Evolutionary conservation across 2,329 filamentous ascomycete genomes (phyloP).

Genomic region (Sporothrix humicola): DNA sequence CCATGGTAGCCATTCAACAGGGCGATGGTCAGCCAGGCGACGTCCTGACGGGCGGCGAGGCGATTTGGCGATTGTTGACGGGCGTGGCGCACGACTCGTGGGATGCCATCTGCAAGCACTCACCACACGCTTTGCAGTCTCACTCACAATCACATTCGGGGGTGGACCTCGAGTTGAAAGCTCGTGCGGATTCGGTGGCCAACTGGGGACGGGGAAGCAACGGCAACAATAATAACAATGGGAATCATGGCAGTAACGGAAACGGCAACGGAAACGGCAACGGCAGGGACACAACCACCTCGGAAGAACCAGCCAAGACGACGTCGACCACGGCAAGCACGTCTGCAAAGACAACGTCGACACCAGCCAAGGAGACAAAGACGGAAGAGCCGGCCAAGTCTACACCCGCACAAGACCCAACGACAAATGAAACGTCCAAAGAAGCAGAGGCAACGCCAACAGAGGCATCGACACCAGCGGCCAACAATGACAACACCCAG

Average conservation of each 20-base stretch:
- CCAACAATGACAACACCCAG: background rate
- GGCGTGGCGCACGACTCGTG: constrained; percentile 30
- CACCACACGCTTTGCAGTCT: background rate
- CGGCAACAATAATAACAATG: background rate
- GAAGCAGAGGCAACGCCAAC: background rate
- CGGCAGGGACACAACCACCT: background rate
- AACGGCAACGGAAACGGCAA: background rate
- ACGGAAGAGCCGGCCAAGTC: background rate
- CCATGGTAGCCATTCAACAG: constrained; percentile 35
- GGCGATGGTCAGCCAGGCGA: constrained; percentile 21
- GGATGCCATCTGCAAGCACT: constrained; percentile 33
- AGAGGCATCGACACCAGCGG: background rate
- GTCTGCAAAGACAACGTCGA: background rate
- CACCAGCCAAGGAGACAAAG: background rate
- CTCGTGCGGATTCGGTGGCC: background rate
- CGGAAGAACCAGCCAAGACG: background rate
- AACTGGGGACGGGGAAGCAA: background rate
- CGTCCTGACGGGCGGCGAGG: constrained; percentile 24
- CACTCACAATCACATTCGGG: background rate
- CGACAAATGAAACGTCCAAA: background rate
- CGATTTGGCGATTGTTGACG: constrained; percentile 25
- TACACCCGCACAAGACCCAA: constrained; percentile 4
- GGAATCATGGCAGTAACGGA: constrained; percentile 8
- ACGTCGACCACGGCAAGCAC: background rate
- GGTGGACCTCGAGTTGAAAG: background rate